Base-by-base conservation (phyloP, 202 grass and related monocot species). In the Brachypodium distachyon region DNA sequence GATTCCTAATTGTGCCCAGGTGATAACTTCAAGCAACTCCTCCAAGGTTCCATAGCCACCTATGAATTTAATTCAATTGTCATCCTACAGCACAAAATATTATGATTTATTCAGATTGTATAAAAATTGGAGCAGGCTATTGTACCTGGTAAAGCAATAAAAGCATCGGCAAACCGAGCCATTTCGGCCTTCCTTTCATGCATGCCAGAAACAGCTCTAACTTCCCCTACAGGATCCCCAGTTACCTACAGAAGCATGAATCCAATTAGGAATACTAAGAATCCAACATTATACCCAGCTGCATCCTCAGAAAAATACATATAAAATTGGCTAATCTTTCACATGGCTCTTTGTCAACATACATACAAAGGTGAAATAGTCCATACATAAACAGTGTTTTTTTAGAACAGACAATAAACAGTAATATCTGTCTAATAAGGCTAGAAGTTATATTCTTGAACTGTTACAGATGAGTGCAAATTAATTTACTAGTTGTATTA, bases 121-220 rank as follows among this genome's bases (percentile, higher is more conserved):
- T 4, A 23, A 27, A 32, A 25, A 53, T 43, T 0, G 19, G 17
- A 54, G 32, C 23, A 51, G 41, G 27, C 14, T 4, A 72, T 9
- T 41, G 49, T 78, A 99, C 96, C 96, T 14, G 96, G 96, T 51
- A 98, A 77, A 32, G 95, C 95, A 74, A 98, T 88, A 84, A 98
- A 98, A 50, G 91, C 95, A 87, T 98, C 95, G 12, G 95, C 95
- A 28, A 86, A 83, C 27, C 95, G 91, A 48, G 91, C 87, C 91
- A 98, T 98, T 44, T 98, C 95, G 3, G 95, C 95, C 62, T 97
- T 97, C 34, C 95, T 94, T 80, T 94, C 95, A 3, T 97, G 95
- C 95, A 97, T 97, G 33, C 85, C 87, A 33, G 89, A 92, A 55
- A 97, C 95, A 46, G 95, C 79, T 90, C 87, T 90, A 74, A 97